phyloP scores from a whole-genome alignment of 768 basidiomycete species.

The Psilocybe tampanensis region DNA sequence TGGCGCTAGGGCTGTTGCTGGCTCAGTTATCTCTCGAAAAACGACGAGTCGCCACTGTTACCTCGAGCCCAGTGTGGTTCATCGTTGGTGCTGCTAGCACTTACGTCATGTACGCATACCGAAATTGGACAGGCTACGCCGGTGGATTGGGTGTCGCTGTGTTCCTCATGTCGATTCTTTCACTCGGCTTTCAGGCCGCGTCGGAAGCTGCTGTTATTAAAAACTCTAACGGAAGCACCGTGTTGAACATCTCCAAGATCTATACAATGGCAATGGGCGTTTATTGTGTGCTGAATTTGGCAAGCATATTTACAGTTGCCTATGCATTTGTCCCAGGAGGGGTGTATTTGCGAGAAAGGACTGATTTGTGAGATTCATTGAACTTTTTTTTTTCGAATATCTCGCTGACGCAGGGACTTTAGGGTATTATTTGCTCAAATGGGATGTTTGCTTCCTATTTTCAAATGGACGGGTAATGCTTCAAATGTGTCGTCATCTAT shows the following conservation, averaged over 20 bases:
- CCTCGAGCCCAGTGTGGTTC: slow-evolving; percentile 51
- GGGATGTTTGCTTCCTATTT: slow-evolving; percentile 45
- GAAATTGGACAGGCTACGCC: slow-evolving; percentile 70
- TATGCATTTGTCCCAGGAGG: slow-evolving; percentile 92
- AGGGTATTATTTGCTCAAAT: slow-evolving; percentile 62
- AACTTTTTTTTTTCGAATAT: neutral
- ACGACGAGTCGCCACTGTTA: slow-evolving; percentile 29
- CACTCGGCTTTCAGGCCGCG: slow-evolving; percentile 51
- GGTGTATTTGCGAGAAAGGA: slow-evolving; percentile 71
- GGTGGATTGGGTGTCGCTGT: slow-evolving; percentile 65
- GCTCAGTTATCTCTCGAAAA: slow-evolving; percentile 16
- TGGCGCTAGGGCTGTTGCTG: slow-evolving; percentile 57
- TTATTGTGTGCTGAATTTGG: slow-evolving; percentile 64
- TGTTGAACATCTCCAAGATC: slow-evolving; percentile 43
- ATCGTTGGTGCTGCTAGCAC: slow-evolving; percentile 52
- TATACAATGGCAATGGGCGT: slow-evolving; percentile 60
- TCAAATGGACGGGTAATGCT: slow-evolving; percentile 10
- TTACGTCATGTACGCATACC: slow-evolving; percentile 57
- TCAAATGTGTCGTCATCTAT: neutral
- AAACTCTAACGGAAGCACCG: slow-evolving; percentile 11
- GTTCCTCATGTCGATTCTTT: slow-evolving; percentile 68
- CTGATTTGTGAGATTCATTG: slow-evolving; percentile 59
- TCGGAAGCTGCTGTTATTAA: slow-evolving; percentile 30
- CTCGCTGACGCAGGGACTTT: neutral
- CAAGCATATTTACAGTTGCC: slow-evolving; percentile 82